A percentile compares a stretch with the other conserved stretches of the same genome.
These are phyloP conservation scores for Pleurotus platypus DNA, from an alignment of 768 basidiomycete genomes.

Conservation along the genomic window DNA sequence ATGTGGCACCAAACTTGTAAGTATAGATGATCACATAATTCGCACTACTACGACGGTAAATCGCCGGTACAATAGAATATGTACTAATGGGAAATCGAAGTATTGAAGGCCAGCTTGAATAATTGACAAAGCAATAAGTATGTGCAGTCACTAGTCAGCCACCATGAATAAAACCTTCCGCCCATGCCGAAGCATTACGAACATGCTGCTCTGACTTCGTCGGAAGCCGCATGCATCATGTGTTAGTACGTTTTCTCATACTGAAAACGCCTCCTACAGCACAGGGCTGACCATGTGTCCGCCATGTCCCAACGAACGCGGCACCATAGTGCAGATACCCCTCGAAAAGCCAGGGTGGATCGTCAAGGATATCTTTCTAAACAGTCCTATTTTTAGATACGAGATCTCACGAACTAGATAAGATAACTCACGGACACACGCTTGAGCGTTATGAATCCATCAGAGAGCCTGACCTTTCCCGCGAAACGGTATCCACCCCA, in stretches of 20 bases:
- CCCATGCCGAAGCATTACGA: background rate
- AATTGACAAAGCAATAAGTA: no score
- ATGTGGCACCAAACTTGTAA: no score
- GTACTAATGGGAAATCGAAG: no score
- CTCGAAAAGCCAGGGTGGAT: slow-evolving; percentile 50
- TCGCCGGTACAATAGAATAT: no score
- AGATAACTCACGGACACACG: slow-evolving; percentile 52
- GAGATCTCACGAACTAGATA: slow-evolving; percentile 6
- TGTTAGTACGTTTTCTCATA: slow-evolving; percentile 33
- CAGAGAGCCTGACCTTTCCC: slow-evolving; percentile 48
- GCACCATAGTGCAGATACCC: slow-evolving; percentile 46
- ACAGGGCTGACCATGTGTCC: slow-evolving; percentile 30
- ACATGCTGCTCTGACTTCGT: no score
- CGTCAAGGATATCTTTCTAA: slow-evolving; percentile 30
- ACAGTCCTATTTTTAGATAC: slow-evolving; percentile 1
- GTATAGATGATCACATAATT: no score
- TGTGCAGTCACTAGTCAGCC: background rate
- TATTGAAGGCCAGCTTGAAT: no score
- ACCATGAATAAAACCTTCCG: background rate
- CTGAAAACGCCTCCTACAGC: slow-evolving; percentile 55
- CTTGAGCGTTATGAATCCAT: slow-evolving; percentile 59
- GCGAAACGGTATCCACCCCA: slow-evolving; percentile 66
- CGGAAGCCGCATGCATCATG: background rate
- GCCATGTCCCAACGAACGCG: slow-evolving; percentile 55
- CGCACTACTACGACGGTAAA: no score